These are phyloP conservation scores for Ambrosiella xylebori DNA, from an alignment of 2,329 filamentous ascomycete species.

Conservation along the genomic window DNA sequence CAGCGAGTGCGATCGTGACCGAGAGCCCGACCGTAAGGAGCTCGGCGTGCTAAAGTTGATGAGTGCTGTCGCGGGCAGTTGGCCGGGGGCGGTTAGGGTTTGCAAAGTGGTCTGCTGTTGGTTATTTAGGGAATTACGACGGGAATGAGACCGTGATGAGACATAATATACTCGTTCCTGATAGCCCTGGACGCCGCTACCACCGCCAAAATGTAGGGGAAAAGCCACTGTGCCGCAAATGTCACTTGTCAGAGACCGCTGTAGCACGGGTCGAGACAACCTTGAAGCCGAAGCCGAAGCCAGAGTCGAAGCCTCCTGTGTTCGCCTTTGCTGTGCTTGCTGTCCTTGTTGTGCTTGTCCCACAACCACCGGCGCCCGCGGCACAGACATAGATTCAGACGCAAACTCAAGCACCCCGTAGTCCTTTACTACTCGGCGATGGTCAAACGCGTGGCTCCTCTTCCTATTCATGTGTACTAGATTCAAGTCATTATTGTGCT, in stretches of 20 bases:
- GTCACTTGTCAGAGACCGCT: background rate
- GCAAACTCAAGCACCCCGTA: background rate
- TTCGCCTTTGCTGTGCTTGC: too few relatives aligned
- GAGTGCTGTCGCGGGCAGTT: background rate
- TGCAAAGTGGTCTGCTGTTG: background rate
- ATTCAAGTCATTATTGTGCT: background rate
- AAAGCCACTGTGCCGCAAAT: background rate
- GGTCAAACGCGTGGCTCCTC: background rate
- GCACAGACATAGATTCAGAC: background rate
- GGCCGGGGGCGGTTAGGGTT: too few relatives aligned
- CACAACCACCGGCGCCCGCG: background rate
- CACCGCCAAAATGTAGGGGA: background rate
- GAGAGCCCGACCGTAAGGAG: background rate
- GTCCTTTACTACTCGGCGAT: background rate
- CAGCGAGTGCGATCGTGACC: conserved; percentile 7
- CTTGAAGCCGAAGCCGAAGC: too few relatives aligned
- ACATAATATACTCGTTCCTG: background rate
- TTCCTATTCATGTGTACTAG: background rate
- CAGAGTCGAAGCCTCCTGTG: too few relatives aligned
- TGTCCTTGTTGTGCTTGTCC: background rate
- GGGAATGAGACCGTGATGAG: conserved; percentile 10
- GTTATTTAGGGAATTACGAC: conserved; percentile 6
- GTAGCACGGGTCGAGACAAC: background rate
- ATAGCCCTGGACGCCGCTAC: background rate
- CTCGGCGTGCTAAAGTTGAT: background rate